phyloP scores from a whole-genome alignment of 768 basidiomycete genomes.

The Lactarius akahatsu region DNA sequence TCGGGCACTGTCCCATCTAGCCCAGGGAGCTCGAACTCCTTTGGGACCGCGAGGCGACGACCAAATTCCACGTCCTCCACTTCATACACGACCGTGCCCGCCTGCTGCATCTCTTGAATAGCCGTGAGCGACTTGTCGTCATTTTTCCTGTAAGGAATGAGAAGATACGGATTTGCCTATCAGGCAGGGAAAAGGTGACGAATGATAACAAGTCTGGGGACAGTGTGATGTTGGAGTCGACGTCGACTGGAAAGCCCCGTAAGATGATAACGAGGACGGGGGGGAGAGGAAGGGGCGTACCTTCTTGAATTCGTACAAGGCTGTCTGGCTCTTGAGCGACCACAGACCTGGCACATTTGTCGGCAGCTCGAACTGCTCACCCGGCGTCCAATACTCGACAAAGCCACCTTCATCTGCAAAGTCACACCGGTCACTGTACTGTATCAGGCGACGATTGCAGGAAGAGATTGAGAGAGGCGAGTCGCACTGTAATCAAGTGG shows the following conservation, averaged over 20 bases:
- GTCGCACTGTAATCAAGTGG: slow-evolving; percentile 73
- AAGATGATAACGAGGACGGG: neutral
- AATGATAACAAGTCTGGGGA: slow-evolving; percentile 90
- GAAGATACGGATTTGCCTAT: slow-evolving; percentile 93
- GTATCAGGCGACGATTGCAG: neutral
- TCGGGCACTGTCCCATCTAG: slow-evolving; percentile 71
- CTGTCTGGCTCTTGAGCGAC: slow-evolving; percentile 88
- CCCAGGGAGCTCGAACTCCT: slow-evolving; percentile 83
- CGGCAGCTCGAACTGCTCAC: slow-evolving; percentile 84
- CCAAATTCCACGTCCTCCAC: slow-evolving; percentile 99
- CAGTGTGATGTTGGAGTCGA: slow-evolving; percentile 84
- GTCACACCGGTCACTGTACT: slow-evolving; percentile 92
- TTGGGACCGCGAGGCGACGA: slow-evolving; percentile 87
- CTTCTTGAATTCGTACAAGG: slow-evolving; percentile 98
- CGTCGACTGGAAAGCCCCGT: slow-evolving; percentile 60
- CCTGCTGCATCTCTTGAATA: slow-evolving; percentile 98
- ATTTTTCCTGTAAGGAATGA: slow-evolving; percentile 87
- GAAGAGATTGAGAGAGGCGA: neutral
- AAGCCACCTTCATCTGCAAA: slow-evolving; percentile 95
- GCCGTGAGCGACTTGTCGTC: slow-evolving; percentile 90
- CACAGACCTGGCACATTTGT: slow-evolving; percentile 77
- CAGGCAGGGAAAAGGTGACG: slow-evolving; percentile 89
- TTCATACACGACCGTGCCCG: slow-evolving; percentile 86
- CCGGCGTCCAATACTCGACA: slow-evolving; percentile 93
- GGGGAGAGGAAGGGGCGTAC: slow-evolving; percentile 40